Conservation (phyloP, 2,329 filamentous ascomycete species). For the Amauroascus verrucosus region DNA sequence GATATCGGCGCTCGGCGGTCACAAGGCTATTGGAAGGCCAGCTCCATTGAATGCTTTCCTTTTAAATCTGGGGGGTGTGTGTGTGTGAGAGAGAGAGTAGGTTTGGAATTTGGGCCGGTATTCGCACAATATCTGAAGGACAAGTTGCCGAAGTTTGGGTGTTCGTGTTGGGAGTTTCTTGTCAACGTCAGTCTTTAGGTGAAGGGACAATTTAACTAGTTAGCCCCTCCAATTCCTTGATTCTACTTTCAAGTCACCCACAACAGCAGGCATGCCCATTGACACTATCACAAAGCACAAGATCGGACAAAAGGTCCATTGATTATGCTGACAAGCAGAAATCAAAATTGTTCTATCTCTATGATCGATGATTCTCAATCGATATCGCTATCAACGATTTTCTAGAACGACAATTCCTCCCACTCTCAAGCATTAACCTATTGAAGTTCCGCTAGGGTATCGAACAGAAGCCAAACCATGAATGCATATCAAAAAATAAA, state of each 20-base stretch:
- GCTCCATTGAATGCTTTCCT: not conserved
- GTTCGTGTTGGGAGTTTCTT: not conserved
- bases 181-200: not conserved
- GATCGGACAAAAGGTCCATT: not conserved
- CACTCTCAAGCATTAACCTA: not conserved
- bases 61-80: not conserved
- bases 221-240: too few species aligned
- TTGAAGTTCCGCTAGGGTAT: conserved; percentile 6
- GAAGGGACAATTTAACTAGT: too few species aligned
- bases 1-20: not conserved
- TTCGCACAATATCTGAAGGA: not conserved
- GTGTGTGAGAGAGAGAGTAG: too few species aligned
- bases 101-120: not conserved
- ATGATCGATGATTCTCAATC: not conserved
- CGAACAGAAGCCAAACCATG: not conserved
- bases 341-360: not conserved
- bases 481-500: not conserved
- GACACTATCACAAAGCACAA: not conserved
- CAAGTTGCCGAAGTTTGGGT: conserved; percentile 2
- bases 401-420: conserved; percentile 1
- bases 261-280: not conserved
- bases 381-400: not conserved
- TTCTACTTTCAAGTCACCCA: not conserved
- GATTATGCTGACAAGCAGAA: not conserved
- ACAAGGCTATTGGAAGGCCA: not conserved